These are phyloP conservation scores for Pythium sp. DNA, from an alignment of 352 stramenopile species.

Conservation along the genomic window DNA sequence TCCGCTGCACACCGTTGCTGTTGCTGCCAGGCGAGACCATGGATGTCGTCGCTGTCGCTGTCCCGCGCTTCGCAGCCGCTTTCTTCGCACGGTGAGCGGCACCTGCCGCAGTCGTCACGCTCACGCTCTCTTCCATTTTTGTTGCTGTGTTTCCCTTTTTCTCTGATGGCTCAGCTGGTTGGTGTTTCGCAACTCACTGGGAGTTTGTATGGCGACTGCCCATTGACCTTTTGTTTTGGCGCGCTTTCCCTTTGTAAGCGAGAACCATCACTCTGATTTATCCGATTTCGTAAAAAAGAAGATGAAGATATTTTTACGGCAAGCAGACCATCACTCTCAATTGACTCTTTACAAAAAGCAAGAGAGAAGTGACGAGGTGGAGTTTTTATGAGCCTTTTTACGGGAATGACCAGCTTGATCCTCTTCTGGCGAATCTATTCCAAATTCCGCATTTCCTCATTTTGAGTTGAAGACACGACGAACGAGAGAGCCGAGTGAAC, in stretches of 20 bases:
- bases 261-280: conserved; percentile 2
- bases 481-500: not conserved
- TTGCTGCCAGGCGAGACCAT: not conserved
- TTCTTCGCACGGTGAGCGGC: conserved; percentile 5
- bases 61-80: not conserved
- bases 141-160: not conserved
- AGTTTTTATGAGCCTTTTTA: conserved; percentile 16
- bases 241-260: not conserved
- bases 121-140: conserved; percentile 14
- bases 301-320: not conserved
- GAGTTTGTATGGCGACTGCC: conserved; percentile 9
- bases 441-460: conserved; percentile 1
- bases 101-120: not conserved
- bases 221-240: conserved; percentile 1
- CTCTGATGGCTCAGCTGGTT: not conserved
- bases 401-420: not conserved
- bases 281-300: conserved; percentile 1
- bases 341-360: not conserved
- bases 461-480: conserved; percentile 6
- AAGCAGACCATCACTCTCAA: not conserved
- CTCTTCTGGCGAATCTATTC: not conserved
- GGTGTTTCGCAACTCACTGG: not conserved
- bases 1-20: not conserved
- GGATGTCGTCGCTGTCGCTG: not conserved
- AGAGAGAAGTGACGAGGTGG: not conserved